Conservation (phyloP, 163 green algal species). For the Picocystis sp. region DNA sequence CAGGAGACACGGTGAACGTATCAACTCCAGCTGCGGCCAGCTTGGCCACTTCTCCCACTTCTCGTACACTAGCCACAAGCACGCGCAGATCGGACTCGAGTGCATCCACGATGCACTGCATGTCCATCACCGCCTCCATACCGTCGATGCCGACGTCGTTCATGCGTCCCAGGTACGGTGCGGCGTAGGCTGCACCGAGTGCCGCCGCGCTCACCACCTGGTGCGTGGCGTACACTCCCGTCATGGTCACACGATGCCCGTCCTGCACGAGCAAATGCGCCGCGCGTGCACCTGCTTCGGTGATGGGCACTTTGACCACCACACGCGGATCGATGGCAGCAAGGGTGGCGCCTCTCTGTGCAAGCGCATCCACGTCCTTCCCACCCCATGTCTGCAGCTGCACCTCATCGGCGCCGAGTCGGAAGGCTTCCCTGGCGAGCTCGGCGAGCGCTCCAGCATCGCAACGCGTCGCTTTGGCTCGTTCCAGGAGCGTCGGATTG, state of each 20-base stretch:
- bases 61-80: conserved; percentile 53
- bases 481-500: conserved; percentile 57
- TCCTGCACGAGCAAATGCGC: conserved; percentile 27
- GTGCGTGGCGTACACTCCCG: conserved; percentile 41
- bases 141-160: conserved; percentile 34
- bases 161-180: conserved; percentile 71
- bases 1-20: conserved; percentile 65
- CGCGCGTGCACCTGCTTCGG: conserved; percentile 22
- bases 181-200: conserved; percentile 55
- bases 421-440: conserved; percentile 21
- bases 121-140: conserved; percentile 27
- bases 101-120: conserved; percentile 25
- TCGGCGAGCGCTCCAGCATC: conserved; percentile 2
- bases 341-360: conserved; percentile 31
- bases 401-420: conserved; percentile 33
- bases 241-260: conserved; percentile 52
- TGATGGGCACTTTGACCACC: conserved; percentile 22
- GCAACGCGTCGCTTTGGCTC: conserved; percentile 24
- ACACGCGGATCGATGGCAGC: conserved; percentile 37
- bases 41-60: conserved; percentile 28
- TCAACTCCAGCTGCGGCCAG: conserved; percentile 46
- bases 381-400: conserved; percentile 66
- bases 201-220: conserved; percentile 43
- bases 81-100: conserved; percentile 31
- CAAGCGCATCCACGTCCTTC: conserved; percentile 26